These are phyloP conservation scores for Suhomyces pyralidae DNA, from an alignment of 805 yeast genomes.

Conservation along the genomic window DNA sequence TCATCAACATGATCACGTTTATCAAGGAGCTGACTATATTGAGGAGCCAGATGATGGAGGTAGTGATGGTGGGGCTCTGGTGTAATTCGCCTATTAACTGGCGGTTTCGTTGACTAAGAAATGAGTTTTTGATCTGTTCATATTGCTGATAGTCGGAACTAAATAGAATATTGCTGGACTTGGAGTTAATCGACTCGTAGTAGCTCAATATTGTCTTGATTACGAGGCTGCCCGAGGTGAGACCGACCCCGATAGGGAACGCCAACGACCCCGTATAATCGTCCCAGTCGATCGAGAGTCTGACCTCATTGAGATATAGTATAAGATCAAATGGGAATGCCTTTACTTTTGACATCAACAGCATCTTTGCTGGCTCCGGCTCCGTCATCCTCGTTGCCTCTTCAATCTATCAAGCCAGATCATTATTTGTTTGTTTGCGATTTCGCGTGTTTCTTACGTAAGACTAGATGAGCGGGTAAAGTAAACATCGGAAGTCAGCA, in stretches of 20 bases:
- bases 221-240: slow-evolving; percentile 18
- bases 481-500: background rate
- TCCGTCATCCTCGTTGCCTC: background rate
- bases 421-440: background rate
- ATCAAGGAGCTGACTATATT: slow-evolving; percentile 9
- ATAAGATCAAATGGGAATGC: slow-evolving; percentile 34
- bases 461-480: background rate
- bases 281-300: slow-evolving; percentile 43
- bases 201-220: slow-evolving; percentile 21
- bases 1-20: slow-evolving; percentile 5
- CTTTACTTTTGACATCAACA: slow-evolving; percentile 27
- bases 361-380: slow-evolving; percentile 14
- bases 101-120: slow-evolving; percentile 3
- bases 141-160: slow-evolving; percentile 34
- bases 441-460: background rate
- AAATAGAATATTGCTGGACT: slow-evolving; percentile 32
- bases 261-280: slow-evolving; percentile 28
- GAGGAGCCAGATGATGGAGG: slow-evolving; percentile 16
- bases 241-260: slow-evolving; percentile 26
- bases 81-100: slow-evolving; percentile 2
- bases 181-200: slow-evolving; percentile 23
- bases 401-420: background rate
- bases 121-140: slow-evolving; percentile 23
- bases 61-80: slow-evolving; percentile 7
- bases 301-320: slow-evolving; percentile 34